Conservation (phyloP, 805 yeast genomes). For the Candida golubevii region DNA sequence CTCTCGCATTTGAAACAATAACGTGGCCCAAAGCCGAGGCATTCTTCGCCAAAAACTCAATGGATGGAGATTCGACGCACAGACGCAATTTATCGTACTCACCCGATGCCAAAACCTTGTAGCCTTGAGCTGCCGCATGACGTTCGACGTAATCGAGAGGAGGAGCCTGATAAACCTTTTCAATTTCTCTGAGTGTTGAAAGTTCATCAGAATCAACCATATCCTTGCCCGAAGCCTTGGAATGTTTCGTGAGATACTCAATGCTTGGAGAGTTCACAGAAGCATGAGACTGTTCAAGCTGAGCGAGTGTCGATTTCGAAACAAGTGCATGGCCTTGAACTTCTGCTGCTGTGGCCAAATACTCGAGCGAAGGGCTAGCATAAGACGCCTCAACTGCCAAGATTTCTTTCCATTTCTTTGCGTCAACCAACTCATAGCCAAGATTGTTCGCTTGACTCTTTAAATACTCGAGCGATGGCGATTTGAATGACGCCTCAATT, state of each 20-base stretch:
- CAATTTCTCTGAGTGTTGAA: background rate
- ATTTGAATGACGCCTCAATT: background rate
- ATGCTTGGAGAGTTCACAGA: conserved; percentile 4
- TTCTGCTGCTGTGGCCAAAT: conserved; percentile 10
- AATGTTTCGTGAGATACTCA: conserved; percentile 9
- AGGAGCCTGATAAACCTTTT: conserved; percentile 1
- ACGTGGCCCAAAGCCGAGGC: conserved; percentile 5
- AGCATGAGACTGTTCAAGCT: conserved; percentile 1
- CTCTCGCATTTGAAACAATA: conserved; percentile 5
- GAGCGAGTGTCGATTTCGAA: background rate
- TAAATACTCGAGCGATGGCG: conserved; percentile 8
- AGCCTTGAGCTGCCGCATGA: conserved; percentile 1
- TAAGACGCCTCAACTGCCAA: conserved; percentile 1
- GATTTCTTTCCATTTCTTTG: conserved; percentile 6
- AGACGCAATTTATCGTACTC: conserved; percentile 8
- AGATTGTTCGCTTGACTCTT: background rate
- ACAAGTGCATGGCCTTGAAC: background rate
- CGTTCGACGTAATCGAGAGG: conserved; percentile 7
- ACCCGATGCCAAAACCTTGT: background rate
- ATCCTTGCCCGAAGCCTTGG: conserved; percentile 1
- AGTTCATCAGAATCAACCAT: background rate
- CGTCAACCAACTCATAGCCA: conserved; percentile 1
- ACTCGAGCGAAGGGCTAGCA: conserved; percentile 10
- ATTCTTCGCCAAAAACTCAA: conserved; percentile 13
- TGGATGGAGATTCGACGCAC: conserved; percentile 4